Conservation (phyloP, 495 filamentous ascomycete species). For the Podospora appendiculata region DNA sequence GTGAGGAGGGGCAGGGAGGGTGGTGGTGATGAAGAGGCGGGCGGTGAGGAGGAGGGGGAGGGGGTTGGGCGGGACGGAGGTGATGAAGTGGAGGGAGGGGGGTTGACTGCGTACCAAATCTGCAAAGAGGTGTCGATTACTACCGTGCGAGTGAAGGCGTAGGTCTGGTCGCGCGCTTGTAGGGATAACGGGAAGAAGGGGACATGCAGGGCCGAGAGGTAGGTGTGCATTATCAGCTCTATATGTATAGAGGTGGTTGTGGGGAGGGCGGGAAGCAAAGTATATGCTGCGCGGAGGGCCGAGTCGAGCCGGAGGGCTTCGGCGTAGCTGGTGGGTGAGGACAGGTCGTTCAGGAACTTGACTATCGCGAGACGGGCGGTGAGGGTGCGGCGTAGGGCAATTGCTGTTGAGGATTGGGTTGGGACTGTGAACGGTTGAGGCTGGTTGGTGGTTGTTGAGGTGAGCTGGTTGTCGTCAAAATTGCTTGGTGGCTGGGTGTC, state of each 20-base stretch:
- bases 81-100: slow-evolving; percentile 15
- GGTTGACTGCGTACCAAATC: slow-evolving; percentile 37
- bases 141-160: slow-evolving; percentile 42
- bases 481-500: slow-evolving; percentile 45
- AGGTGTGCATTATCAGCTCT: slow-evolving; percentile 38
- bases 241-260: too few species aligned
- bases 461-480: slow-evolving; percentile 35
- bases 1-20: too few species aligned
- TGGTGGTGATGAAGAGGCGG: too few species aligned
- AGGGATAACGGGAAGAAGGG: slow-evolving; percentile 33
- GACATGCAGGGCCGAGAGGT: slow-evolving; percentile 40
- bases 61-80: too few species aligned
- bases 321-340: slow-evolving; percentile 24
- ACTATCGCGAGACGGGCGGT: slow-evolving; percentile 36
- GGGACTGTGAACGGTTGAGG: slow-evolving; percentile 26
- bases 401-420: slow-evolving; percentile 35
- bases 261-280: slow-evolving; percentile 30
- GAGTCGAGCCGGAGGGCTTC: slow-evolving; percentile 23
- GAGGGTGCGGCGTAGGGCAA: slow-evolving; percentile 39
- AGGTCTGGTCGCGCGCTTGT: slow-evolving; percentile 30
- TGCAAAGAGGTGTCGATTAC: slow-evolving; percentile 44
- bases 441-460: not conserved
- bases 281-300: slow-evolving; percentile 27
- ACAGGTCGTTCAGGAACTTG: slow-evolving; percentile 38
- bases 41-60: too few species aligned